Conservation (phyloP, 441 rosid species). For the Arabidopsis lyrata region DNA sequence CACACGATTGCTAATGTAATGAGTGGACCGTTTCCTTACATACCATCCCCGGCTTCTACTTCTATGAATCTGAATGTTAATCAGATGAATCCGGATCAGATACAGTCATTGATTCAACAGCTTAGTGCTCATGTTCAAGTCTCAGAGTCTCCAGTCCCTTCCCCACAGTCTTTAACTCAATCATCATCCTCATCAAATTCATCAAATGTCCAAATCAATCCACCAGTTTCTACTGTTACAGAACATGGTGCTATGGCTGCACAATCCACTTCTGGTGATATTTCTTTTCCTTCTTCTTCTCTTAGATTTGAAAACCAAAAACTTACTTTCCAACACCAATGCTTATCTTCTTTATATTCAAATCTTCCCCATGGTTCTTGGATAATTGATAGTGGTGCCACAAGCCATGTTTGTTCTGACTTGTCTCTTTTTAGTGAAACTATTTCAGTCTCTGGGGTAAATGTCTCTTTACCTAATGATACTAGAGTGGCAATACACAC, state of each 20-base stretch:
- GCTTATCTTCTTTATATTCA: not conserved
- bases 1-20: too few relatives aligned
- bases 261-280: not conserved
- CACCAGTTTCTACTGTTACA: too few relatives aligned
- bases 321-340: not conserved
- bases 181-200: too few relatives aligned
- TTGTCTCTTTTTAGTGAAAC: too few relatives aligned
- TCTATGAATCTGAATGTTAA: too few relatives aligned
- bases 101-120: not conserved
- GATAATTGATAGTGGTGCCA: not conserved
- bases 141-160: not conserved
- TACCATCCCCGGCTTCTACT: too few relatives aligned
- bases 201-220: too few relatives aligned
- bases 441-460: too few relatives aligned
- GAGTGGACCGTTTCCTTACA: too few relatives aligned
- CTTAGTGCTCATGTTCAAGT: not conserved
- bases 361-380: not conserved
- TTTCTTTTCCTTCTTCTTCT: not conserved
- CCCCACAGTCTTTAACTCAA: not conserved
- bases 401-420: too few relatives aligned
- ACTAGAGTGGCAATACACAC: too few relatives aligned
- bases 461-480: too few relatives aligned
- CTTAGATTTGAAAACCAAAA: not conserved
- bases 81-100: not conserved
- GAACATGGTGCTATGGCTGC: not conserved